Conservation (phyloP, 805 yeast genomes). For the Candida qinlingensis region DNA sequence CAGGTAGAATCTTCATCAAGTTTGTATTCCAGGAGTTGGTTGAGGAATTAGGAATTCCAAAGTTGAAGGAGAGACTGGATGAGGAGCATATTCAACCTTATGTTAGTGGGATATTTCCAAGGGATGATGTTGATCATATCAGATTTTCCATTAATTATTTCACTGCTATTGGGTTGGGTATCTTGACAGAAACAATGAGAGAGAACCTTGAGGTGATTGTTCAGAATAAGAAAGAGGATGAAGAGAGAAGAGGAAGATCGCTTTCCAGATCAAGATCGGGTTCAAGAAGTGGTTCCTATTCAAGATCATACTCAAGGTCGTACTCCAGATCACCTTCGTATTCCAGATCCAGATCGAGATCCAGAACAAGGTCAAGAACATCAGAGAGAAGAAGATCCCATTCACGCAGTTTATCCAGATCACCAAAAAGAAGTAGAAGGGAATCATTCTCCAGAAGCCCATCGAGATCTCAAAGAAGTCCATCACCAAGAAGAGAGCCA, state of each 20-base stretch:
- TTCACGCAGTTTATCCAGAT: slow-evolving; percentile 2
- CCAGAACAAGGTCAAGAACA: not conserved
- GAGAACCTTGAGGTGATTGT: slow-evolving; percentile 36
- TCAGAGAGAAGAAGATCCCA: not conserved
- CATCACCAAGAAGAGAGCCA: too few relatives aligned
- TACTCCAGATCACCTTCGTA: slow-evolving; percentile 22
- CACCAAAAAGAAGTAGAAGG: slow-evolving; percentile 8
- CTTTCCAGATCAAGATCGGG: slow-evolving; percentile 21
- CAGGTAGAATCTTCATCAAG: slow-evolving; percentile 75
- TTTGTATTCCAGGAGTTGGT: slow-evolving; percentile 75
- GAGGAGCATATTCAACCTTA: slow-evolving; percentile 48
- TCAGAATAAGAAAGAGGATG: slow-evolving; percentile 13
- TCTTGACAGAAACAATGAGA: slow-evolving; percentile 80
- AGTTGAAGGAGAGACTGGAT: slow-evolving; percentile 42
- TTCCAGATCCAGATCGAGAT: slow-evolving; percentile 2
- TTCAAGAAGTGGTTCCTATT: slow-evolving; percentile 16
- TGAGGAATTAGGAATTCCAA: slow-evolving; percentile 63
- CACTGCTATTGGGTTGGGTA: slow-evolving; percentile 88
- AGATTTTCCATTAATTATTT: slow-evolving; percentile 85
- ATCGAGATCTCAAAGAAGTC: not conserved
- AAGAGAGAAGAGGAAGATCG: slow-evolving; percentile 17
- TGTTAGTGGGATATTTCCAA: slow-evolving; percentile 62
- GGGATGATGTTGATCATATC: slow-evolving; percentile 42
- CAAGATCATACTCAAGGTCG: slow-evolving; percentile 17
- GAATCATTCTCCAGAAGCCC: slow-evolving; percentile 22